Evolutionary conservation across 228 moss, liverwort and hornwort species (phyloP).

Genomic region (Sphagnum fallax): DNA sequence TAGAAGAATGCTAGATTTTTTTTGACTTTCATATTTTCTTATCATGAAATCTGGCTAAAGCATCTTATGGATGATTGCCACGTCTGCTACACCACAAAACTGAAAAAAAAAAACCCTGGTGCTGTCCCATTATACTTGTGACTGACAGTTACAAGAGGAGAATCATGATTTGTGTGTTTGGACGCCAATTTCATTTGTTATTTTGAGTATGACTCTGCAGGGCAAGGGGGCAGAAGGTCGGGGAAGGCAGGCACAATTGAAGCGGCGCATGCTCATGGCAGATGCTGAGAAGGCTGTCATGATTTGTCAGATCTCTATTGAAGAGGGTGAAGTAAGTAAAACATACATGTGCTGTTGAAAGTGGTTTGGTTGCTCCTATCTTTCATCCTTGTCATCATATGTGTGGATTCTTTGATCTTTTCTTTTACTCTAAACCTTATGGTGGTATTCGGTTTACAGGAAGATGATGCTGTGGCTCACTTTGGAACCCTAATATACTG

Average conservation of each 20-base stretch:
- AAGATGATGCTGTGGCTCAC: slow-evolving; percentile 62
- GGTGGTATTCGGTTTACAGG: slow-evolving; percentile 20
- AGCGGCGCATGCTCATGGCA: slow-evolving; percentile 88
- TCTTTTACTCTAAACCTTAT: too few relatives aligned
- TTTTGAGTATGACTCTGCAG: too few relatives aligned
- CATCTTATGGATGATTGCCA: too few relatives aligned
- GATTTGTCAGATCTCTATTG: slow-evolving; percentile 62
- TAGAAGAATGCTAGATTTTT: too few relatives aligned
- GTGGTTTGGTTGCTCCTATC: too few relatives aligned
- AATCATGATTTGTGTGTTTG: not conserved
- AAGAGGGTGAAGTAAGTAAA: slow-evolving; percentile 39
- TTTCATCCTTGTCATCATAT: not conserved
- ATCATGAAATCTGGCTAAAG: too few relatives aligned
- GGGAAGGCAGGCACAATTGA: slow-evolving; percentile 78
- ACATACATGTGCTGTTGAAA: not conserved
- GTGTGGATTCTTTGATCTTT: too few relatives aligned
- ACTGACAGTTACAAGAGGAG: too few relatives aligned
- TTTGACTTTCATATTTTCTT: too few relatives aligned
- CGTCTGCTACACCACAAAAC: too few relatives aligned
- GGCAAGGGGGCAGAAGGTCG: slow-evolving; percentile 54
- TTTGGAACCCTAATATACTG: slow-evolving; percentile 81
- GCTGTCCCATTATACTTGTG: too few relatives aligned
- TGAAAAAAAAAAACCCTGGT: too few relatives aligned
- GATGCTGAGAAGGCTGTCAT: slow-evolving; percentile 89
- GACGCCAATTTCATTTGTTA: not conserved